Conservation (phyloP, 2,329 filamentous ascomycete genomes). For the Xylariaceae sp. region DNA sequence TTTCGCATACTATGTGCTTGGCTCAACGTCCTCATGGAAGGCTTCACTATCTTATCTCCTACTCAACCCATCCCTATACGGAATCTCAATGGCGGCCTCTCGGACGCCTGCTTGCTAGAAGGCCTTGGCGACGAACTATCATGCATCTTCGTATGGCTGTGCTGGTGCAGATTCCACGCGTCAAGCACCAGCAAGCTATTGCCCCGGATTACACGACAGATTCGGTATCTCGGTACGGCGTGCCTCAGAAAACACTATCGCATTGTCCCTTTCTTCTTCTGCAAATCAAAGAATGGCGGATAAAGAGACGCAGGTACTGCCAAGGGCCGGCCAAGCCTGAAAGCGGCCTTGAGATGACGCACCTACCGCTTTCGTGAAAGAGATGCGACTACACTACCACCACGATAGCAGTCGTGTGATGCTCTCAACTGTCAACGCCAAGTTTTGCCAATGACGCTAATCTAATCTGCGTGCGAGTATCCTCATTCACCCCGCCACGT, state of each 20-base stretch:
- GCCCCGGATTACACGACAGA: background rate
- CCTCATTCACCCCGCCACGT: background rate
- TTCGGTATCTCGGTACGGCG: background rate
- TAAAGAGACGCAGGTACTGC: constrained; percentile 14
- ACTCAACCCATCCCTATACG: too few species aligned
- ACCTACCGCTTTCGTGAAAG: constrained; percentile 29
- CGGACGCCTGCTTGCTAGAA: too few species aligned
- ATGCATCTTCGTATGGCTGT: too few species aligned
- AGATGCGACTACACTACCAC: constrained; percentile 19
- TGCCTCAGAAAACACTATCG: background rate
- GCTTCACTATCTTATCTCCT: too few species aligned
- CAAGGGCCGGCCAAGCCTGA: constrained; percentile 19
- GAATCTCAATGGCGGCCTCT: too few species aligned
- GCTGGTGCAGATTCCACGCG: too few species aligned
- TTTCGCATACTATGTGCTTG: too few species aligned
- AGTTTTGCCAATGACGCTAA: constrained; percentile 1
- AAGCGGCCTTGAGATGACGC: background rate
- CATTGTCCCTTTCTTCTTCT: background rate
- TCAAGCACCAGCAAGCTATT: too few species aligned
- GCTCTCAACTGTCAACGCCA: constrained; percentile 15
- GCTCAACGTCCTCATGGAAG: too few species aligned
- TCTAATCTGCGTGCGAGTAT: background rate
- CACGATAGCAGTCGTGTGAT: constrained; percentile 27
- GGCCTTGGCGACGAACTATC: too few species aligned
- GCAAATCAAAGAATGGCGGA: constrained; percentile 11